Conservation (phyloP, 176 grass and related monocot species). For the Oropetium thomaeum region DNA sequence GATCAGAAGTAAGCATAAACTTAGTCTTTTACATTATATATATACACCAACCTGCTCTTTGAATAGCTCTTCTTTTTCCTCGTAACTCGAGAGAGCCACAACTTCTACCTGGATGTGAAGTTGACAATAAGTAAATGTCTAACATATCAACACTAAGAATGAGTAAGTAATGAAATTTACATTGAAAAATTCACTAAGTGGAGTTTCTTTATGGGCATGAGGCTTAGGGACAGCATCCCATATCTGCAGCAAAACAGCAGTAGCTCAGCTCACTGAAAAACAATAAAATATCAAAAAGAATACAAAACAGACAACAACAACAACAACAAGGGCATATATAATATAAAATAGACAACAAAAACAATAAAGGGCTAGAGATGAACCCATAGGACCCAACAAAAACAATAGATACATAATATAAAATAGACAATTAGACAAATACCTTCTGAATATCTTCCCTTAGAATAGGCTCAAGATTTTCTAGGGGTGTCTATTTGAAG, state of each 20-base stretch:
- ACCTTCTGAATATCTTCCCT: conserved; percentile 99
- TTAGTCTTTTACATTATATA: conserved; percentile 7
- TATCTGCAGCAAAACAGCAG: conserved; percentile 64
- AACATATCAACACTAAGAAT: conserved; percentile 24
- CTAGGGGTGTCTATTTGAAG: conserved; percentile 75
- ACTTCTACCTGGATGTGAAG: conserved; percentile 68
- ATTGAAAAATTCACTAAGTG: conserved; percentile 90
- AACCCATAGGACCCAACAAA: too few relatives aligned
- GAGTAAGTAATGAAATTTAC: conserved; percentile 43
- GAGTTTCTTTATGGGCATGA: conserved; percentile 90
- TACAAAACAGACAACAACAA: neutral
- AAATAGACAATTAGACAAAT: conserved; percentile 11
- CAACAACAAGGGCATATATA: too few relatives aligned
- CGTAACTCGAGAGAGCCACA: conserved; percentile 79
- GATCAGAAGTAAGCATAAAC: conserved; percentile 23
- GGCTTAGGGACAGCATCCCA: conserved; percentile 96
- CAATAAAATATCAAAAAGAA: conserved; percentile 22
- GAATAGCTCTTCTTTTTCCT: conserved; percentile 95
- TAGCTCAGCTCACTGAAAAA: conserved; percentile 15
- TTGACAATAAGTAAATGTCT: neutral
- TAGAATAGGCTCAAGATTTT: conserved; percentile 91
- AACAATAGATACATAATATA: conserved; percentile 27
- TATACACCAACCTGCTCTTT: conserved; percentile 62
- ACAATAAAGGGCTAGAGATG: too few relatives aligned
- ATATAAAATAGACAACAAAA: too few relatives aligned